Evolutionary conservation across 2,329 filamentous ascomycete species (phyloP).

Genomic region (Aspergillus sp.): DNA sequence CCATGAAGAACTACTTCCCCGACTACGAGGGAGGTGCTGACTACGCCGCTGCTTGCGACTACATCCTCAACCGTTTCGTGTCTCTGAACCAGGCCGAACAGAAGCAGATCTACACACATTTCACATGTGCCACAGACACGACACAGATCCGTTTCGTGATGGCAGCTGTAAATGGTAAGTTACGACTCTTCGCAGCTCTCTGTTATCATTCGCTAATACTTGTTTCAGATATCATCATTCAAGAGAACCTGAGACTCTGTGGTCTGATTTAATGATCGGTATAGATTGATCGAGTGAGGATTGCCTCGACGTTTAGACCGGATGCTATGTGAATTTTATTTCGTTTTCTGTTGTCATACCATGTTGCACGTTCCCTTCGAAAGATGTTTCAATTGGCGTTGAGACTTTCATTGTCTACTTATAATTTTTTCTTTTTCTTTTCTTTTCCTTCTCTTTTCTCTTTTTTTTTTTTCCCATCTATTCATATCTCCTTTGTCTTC

Average conservation of each 20-base stretch:
- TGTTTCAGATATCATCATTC: conserved; percentile 91
- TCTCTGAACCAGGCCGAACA: conserved; percentile 98
- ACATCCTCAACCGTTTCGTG: conserved; percentile 98
- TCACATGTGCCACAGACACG: conserved; percentile 97
- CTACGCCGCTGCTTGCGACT: conserved; percentile 94
- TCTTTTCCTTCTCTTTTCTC: conserved; percentile 10
- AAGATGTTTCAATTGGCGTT: conserved; percentile 30
- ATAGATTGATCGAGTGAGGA: conserved; percentile 25
- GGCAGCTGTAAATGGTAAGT: conserved; percentile 95
- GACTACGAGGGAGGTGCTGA: conserved; percentile 89
- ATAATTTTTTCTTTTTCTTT: conserved; percentile 17
- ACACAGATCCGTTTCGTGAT: conserved; percentile 99
- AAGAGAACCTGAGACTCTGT: conserved; percentile 96
- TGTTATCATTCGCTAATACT: conserved; percentile 11
- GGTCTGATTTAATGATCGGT: conserved; percentile 77
- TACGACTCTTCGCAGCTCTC: neutral
- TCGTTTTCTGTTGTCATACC: conserved; percentile 24
- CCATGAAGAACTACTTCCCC: conserved; percentile 75
- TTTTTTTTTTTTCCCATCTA: conserved; percentile 10
- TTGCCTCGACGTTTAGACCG: conserved; percentile 32
- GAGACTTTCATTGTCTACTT: conserved; percentile 33
- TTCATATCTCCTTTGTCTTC: conserved; percentile 12
- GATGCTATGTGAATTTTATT: conserved; percentile 34
- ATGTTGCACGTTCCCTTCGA: conserved; percentile 27
- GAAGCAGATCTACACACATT: conserved; percentile 99